These are phyloP conservation scores for Pyrus hybrid DNA, from an alignment of 331 rosid species.

Conservation along the genomic window DNA sequence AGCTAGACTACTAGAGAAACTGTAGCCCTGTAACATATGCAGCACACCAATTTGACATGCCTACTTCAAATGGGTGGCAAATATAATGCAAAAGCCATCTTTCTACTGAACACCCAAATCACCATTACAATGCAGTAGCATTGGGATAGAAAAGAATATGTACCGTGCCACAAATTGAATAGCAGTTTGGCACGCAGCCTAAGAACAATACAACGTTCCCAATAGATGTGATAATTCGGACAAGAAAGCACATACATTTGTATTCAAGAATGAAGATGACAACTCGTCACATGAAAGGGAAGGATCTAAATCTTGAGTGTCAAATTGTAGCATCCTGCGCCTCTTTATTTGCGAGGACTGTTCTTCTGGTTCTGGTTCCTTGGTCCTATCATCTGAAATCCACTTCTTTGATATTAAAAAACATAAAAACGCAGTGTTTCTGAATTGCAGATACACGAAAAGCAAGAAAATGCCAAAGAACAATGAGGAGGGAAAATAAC, in stretches of 20 bases:
- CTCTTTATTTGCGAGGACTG: conserved; percentile 73
- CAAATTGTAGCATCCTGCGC: conserved; percentile 88
- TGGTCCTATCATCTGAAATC: conserved; percentile 43
- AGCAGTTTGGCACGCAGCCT: neutral
- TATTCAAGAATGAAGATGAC: conserved; percentile 47
- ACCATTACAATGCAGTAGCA: conserved; percentile 1
- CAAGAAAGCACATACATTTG: conserved; percentile 45
- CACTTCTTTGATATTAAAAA: conserved; percentile 21
- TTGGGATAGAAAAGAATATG: neutral
- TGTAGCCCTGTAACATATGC: neutral
- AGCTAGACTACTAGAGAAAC: neutral
- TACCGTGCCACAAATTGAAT: neutral
- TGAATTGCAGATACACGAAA: conserved; percentile 5
- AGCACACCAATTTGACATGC: neutral
- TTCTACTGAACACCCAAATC: neutral
- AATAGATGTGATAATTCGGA: neutral
- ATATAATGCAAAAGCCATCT: neutral
- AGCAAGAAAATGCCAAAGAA: conserved; percentile 7
- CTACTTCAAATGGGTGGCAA: neutral
- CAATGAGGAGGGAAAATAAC: neutral
- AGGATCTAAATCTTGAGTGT: conserved; percentile 33
- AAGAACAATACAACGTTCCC: neutral
- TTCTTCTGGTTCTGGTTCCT: conserved; percentile 50
- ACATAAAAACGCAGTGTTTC: neutral
- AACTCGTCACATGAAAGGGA: conserved; percentile 43